Evolutionary conservation across 345 rosid species (phyloP), one percentile per base, ranked within the genome.

Genomic region (Boechera retrofracta): DNA sequence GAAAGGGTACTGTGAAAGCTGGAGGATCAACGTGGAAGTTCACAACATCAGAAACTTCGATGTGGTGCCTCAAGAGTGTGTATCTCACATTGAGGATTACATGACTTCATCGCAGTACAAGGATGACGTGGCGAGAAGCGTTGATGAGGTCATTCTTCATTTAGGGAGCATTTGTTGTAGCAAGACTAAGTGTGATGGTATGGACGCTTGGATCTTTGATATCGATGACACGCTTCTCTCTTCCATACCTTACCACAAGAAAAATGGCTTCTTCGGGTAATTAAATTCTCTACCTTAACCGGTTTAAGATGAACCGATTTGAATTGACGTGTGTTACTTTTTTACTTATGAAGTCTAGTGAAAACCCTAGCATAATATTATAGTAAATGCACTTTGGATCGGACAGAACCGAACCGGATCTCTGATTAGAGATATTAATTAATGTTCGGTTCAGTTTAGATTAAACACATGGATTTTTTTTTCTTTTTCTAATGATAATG

Each of bases 181-280:
- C 64, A 62, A 70, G 26, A 58, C 78, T 16, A 21, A 67, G 62
- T 74, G 82, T 35, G 92, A 87, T 58, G 89, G 89, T 0, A 87
- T 87, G 81, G 97, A 87, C 36, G 89, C 88, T 45, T 91, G 94
- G 97, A 80, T 89, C 59, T 90, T 88, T 67, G 91, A 90, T 26
- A 75, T 90, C 6, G 96, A 90, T 52, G 93, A 90, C 41, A 90
- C 96, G 0, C 88, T 90, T 32, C 81, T 90, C 57, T 90, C 96
- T 35, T 88, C 91, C 79, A 76, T 88, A 11, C 93, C 96, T 78
- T 90, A 82, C 77, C 85, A 75, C 85, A 80, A 88, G 87, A 82
- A 83, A 44, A 85, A 88, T 69, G 84, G 82, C 68, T 88, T 53
- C 75, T 79, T 85, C 10, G 93, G 91, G 93, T 88, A 87, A 58